phyloP scores from a whole-genome alignment of 257 asterid genomes.

The Capsicum chinense region DNA sequence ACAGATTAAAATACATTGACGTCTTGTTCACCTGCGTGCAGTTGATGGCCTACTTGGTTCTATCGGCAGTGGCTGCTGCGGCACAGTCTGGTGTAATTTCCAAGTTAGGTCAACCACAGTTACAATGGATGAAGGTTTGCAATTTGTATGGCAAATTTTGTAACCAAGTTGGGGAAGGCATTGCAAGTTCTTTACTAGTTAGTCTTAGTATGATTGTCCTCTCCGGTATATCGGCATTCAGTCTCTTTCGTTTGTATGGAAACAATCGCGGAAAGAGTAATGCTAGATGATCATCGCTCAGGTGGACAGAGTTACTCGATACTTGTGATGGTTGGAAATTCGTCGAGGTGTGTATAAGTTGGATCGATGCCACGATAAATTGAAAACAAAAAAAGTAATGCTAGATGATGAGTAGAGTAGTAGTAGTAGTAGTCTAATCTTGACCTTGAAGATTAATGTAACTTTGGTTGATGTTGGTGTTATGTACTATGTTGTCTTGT shows the following conservation, averaged over 20 bases:
- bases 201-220: slow-evolving; percentile 60
- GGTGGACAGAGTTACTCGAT: not conserved
- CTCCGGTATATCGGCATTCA: slow-evolving; percentile 80
- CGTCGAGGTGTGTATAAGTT: not conserved
- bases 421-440: not conserved
- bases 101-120: slow-evolving; percentile 69
- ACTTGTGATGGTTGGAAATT: not conserved
- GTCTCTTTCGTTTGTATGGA: slow-evolving; percentile 88
- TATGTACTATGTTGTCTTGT: slow-evolving; percentile 24
- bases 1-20: not conserved
- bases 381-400: slow-evolving; percentile 34
- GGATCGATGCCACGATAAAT: not conserved
- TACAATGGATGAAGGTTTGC: slow-evolving; percentile 93
- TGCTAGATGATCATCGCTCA: slow-evolving; percentile 40
- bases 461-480: slow-evolving; percentile 27
- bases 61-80: slow-evolving; percentile 80
- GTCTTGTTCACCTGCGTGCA: slow-evolving; percentile 31
- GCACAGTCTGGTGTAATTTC: slow-evolving; percentile 68
- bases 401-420: slow-evolving; percentile 38
- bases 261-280: slow-evolving; percentile 54
- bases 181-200: slow-evolving; percentile 67
- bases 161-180: slow-evolving; percentile 84
- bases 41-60: slow-evolving; percentile 75
- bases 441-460: slow-evolving; percentile 31
- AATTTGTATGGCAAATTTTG: slow-evolving; percentile 71